phyloP scores from a whole-genome alignment of 495 filamentous ascomycete species.

The Annulohypoxylon moriforme region DNA sequence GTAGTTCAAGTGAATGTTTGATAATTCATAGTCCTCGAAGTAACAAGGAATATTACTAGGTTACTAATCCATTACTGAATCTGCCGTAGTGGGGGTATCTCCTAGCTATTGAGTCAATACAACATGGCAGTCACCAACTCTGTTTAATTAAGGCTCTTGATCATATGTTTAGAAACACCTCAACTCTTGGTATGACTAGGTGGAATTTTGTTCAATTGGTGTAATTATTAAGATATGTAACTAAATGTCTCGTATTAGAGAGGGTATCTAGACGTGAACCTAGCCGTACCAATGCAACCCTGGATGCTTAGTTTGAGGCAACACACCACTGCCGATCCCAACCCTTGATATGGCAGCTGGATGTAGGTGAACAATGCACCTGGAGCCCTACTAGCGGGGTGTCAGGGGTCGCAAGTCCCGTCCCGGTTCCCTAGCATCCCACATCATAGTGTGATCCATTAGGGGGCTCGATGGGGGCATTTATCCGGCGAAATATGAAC shows the following conservation, averaged over 20 bases:
- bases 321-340: slow-evolving; percentile 12
- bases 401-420: slow-evolving; percentile 2
- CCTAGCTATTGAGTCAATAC: neutral
- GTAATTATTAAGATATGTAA: slow-evolving; percentile 6
- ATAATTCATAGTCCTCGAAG: no score
- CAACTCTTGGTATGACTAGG: neutral
- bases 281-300: slow-evolving; percentile 29
- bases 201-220: neutral
- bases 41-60: no score
- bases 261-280: neutral
- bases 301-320: slow-evolving; percentile 5
- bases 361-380: neutral
- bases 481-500: slow-evolving; percentile 28
- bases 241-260: slow-evolving; percentile 6
- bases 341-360: slow-evolving; percentile 4
- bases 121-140: neutral
- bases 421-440: neutral
- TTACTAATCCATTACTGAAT: no score
- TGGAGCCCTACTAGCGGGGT: neutral
- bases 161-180: neutral
- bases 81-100: neutral
- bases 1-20: no score
- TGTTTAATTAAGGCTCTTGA: neutral
- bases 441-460: neutral
- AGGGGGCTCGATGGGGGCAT: slow-evolving; percentile 12